Base-by-base conservation (phyloP, 106 monocot genomes). In the Dendrobium chrysotoxum region DNA sequence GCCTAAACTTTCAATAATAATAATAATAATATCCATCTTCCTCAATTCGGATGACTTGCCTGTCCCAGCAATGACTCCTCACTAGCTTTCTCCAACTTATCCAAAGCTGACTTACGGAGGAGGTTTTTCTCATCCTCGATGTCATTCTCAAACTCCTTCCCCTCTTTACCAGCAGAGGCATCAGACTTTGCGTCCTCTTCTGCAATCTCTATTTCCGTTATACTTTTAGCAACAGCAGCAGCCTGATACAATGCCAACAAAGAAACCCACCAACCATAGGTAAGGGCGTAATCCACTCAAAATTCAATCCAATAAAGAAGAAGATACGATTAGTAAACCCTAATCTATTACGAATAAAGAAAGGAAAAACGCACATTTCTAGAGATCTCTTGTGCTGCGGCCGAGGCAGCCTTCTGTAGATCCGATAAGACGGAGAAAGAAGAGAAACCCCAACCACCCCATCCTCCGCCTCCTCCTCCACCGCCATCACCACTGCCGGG, bases 41-140 rank as follows among this genome's bases (percentile, higher is more conserved):
- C 61, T 23, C 61, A 61, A 23, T 8, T 58, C 5, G 54, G 25
- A 20, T 25, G 25, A 67, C 81, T 84, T 74, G 72, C 93, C 89
- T 96, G 96, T 18, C 96, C 96, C 40, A 96, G 79, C 5, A 96
- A 67, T 10, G 96, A 87, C 57, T 96, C 96, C 75, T 93, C 87
- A 40, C 96, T 90, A 30, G 96, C 96, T 13, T 87, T 85, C 85
- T 96, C 96, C 84, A 93, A 78, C 31, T 80, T 90, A 72, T 92
- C 90, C 31, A 96, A 88, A 21, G 96, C 91, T 72, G 88, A 85
- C 77, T 88, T 92, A 39, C 88, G 88, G 4, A 88, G 85, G 20
- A 31, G 65, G n/a, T 85, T 87, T 40, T 79, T 58, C 78, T 89
- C 88, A 12, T 54, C 74, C 54, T 54, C 57, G 1, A 86, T 84